phyloP scores from a whole-genome alignment of 345 rosid species.

The Streptanthus diversifolius region DNA sequence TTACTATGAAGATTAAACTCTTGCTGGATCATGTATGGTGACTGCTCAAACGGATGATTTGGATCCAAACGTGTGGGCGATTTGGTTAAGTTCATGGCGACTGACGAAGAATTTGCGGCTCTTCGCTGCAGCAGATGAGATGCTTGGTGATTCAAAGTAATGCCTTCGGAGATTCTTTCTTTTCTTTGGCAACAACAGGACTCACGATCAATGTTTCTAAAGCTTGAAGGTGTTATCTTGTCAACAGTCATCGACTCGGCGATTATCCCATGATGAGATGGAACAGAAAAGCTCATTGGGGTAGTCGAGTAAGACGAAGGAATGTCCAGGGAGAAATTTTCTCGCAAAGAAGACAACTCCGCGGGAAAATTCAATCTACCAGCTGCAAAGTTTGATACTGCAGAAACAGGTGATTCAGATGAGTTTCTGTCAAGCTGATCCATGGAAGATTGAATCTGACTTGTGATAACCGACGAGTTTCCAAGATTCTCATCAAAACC shows the following conservation, averaged over 20 bases:
- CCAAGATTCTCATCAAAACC: conserved; percentile 87
- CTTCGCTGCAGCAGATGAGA: conserved; percentile 60
- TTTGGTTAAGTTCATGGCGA: conserved; percentile 33
- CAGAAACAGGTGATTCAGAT: conserved; percentile 85
- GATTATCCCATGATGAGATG: conserved; percentile 35
- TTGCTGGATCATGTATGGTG: conserved; percentile 31
- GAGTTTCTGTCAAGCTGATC: conserved; percentile 75
- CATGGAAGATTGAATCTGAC: conserved; percentile 72
- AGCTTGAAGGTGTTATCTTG: conserved; percentile 44
- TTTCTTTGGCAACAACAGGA: conserved; percentile 92
- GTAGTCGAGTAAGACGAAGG: conserved; percentile 32
- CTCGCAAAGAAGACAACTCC: conserved; percentile 40
- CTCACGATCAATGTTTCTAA: conserved; percentile 44
- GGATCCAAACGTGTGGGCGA: conserved; percentile 31
- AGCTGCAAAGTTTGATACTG: conserved; percentile 60
- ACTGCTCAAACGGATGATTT: conserved; percentile 30
- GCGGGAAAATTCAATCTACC: conserved; percentile 40
- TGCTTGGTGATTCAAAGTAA: conserved; percentile 46
- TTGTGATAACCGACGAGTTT: conserved; percentile 80
- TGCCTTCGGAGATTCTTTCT: conserved; percentile 55
- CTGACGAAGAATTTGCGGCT: conserved; percentile 43
- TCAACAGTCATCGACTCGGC: conserved; percentile 27
- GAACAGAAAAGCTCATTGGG: conserved; percentile 37
- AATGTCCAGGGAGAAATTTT: conserved; percentile 37
- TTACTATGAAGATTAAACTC: conserved; percentile 21